Percentiles rank a stretch among this genome's conserved stretches.
These are phyloP conservation scores for Diaporthe ilicicola DNA, from an alignment of 2,329 filamentous ascomycete species.

Conservation along the genomic window DNA sequence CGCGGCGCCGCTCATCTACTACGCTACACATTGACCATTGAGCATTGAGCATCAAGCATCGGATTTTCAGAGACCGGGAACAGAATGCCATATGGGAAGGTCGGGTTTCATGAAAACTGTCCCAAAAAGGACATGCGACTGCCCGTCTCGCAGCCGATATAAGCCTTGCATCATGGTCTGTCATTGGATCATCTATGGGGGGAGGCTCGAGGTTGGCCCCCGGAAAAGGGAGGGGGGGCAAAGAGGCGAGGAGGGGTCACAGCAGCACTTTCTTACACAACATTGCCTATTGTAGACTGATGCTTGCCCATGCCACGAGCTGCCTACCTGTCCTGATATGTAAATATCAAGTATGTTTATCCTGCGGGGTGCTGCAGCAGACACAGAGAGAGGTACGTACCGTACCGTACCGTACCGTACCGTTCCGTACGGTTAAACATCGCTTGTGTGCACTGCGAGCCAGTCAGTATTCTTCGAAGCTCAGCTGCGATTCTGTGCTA, in stretches of 20 bases:
- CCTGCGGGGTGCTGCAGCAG: too few species aligned
- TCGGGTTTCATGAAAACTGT: not conserved
- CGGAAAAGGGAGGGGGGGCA: too few species aligned
- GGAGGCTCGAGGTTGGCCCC: not conserved
- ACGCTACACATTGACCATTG: not conserved
- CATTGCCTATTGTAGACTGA: not conserved
- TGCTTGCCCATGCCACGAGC: not conserved
- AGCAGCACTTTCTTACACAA: not conserved
- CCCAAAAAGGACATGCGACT: not conserved
- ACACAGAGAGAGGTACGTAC: too few species aligned
- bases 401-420: too few species aligned
- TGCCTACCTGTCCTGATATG: not conserved
- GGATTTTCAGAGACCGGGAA: constrained; percentile 6
- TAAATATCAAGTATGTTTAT: too few species aligned
- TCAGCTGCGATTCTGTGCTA: too few species aligned
- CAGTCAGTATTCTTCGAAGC: too few species aligned
- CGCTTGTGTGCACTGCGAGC: too few species aligned
- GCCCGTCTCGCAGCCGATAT: constrained; percentile 2
- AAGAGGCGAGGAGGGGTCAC: not conserved
- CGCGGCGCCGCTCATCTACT: not conserved
- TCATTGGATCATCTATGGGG: not conserved
- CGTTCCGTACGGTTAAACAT: too few species aligned
- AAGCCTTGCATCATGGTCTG: constrained; percentile 21
- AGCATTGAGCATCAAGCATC: not conserved
- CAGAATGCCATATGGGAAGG: not conserved